Evolutionary conservation across 2,329 filamentous ascomycete genomes (phyloP), one percentile per base, ranked within the genome.

Genomic region (Aspergillus thermomutatus): DNA sequence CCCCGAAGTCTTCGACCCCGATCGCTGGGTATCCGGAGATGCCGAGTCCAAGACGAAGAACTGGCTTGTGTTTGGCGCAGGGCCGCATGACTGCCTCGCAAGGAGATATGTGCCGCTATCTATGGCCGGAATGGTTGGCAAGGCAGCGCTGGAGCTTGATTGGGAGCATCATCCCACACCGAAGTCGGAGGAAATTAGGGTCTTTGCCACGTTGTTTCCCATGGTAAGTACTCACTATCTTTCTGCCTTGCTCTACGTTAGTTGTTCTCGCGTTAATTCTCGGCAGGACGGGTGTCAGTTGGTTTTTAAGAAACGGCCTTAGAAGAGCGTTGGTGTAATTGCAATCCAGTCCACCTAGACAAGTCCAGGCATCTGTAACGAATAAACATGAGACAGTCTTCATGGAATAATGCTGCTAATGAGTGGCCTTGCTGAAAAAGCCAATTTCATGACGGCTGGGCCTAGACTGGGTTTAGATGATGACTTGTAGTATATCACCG

Each of bases 31-130:
- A 28, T 72, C 78, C 0, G 80, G 81, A 0, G 77, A 82, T 53
- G 80, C 81, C 1, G 78, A 77, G 59, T 69, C 72, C 8, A 78
- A 82, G 65, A 80, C 75, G 0, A 82, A 79, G 63, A 83, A 83
- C 52, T 83, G 80, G 79, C 71, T 83, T 1, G 80, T 83, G 0
- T 83, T 83, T 61, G 81, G 81, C 1, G 72, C 79, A 0, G 81
- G 81, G 0, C 63, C 80, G 0, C 81, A 83, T 58, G 77, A 82
- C 25, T 83, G 80, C 56, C 70, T 83, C 1, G 80, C 80, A 0
- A 69, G 74, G 49, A 73, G 70, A 52, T 83, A 82, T 57, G 80
- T 83, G 14, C 80, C 78, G 10, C 69, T 83, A 0, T 75, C 76
- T 0, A 78, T 83, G 78, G 76, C 79, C 0, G 76, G 67, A 2